These are phyloP conservation scores for Noccaea bulbosa DNA, from an alignment of 345 rosid genomes.

Conservation along the genomic window DNA sequence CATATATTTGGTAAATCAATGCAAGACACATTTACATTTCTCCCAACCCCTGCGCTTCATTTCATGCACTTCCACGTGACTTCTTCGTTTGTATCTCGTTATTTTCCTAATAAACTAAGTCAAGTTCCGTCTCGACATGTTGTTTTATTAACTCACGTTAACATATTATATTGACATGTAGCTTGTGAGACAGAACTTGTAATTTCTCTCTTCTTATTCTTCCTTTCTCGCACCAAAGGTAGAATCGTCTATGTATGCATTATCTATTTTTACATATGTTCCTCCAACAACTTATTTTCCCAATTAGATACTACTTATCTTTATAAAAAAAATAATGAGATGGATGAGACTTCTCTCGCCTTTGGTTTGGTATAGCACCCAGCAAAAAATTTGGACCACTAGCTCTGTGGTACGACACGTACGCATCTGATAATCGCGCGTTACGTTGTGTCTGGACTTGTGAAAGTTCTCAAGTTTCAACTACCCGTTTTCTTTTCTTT, in stretches of 20 bases:
- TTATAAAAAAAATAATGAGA: no score
- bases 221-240: background rate
- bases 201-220: background rate
- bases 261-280: background rate
- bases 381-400: no score
- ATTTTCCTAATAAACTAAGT: background rate
- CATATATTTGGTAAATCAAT: constrained; percentile 16
- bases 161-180: background rate
- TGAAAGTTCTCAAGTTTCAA: background rate
- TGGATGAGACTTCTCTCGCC: background rate
- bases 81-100: constrained; percentile 2
- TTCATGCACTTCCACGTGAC: constrained; percentile 29
- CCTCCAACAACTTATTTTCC: background rate
- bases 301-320: background rate
- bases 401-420: no score
- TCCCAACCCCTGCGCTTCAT: constrained; percentile 22
- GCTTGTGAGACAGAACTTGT: background rate
- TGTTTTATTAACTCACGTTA: background rate
- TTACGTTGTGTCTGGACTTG: background rate
- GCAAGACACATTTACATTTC: constrained; percentile 14
- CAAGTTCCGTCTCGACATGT: background rate
- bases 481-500: background rate
- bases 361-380: background rate
- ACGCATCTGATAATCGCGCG: background rate
- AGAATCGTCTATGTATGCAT: background rate